A percentile compares a stretch with the other conserved stretches of the same genome.
Conservation (phyloP, 2,329 filamentous ascomycete genomes). For the Penicillium sp. region DNA sequence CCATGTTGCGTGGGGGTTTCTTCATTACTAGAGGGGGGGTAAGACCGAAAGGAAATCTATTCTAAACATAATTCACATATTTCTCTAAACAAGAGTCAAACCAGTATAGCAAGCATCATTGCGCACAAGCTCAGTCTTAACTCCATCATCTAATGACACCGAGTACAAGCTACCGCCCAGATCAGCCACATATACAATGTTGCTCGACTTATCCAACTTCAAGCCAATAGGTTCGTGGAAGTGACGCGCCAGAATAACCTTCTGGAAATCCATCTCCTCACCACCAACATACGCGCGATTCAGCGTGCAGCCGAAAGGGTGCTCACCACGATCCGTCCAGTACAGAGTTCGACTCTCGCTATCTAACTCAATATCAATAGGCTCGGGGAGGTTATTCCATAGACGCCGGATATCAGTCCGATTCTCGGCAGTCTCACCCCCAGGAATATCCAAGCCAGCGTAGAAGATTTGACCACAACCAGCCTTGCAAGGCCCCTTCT, state of each 20-base stretch:
- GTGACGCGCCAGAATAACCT: constrained; percentile 31
- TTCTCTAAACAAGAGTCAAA: constrained; percentile 13
- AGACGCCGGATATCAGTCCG: constrained; percentile 48
- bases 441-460: constrained; percentile 46
- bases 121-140: constrained; percentile 20
- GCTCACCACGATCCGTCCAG: constrained; percentile 63
- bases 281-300: constrained; percentile 40
- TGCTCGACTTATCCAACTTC: constrained; percentile 20
- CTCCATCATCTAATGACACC: constrained; percentile 18
- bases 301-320: constrained; percentile 56
- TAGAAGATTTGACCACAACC: constrained; percentile 54
- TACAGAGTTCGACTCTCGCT: constrained; percentile 49
- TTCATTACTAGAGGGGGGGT: neutral
- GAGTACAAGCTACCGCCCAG: constrained; percentile 29
- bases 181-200: constrained; percentile 26
- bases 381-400: constrained; percentile 52
- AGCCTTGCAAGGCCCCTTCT: constrained; percentile 57
- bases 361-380: constrained; percentile 60
- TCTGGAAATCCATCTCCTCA: constrained; percentile 9
- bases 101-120: constrained; percentile 25
- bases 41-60: neutral
- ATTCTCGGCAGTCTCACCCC: constrained; percentile 33
- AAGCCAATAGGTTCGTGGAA: constrained; percentile 44
- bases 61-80: no score
- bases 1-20: constrained; percentile 3